Base-by-base conservation (phyloP, 129 eudicot genomes). In the Logfia minima region DNA sequence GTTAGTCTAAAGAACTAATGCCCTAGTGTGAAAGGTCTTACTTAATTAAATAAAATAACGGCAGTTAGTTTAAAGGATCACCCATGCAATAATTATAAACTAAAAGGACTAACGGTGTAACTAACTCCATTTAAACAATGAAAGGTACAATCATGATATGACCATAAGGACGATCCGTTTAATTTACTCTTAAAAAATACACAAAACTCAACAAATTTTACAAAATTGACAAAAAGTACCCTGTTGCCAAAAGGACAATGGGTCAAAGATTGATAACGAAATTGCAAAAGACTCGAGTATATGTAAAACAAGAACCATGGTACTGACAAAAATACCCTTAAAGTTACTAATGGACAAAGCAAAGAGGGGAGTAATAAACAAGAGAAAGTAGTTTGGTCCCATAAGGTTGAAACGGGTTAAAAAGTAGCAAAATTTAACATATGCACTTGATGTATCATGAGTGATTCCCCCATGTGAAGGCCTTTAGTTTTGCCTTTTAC, bases 381-480 rank as follows among this genome's bases (percentile, higher is more conserved):
- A 79, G 71, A 79, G 72, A 71, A 72, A 71, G 72, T 21, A 35
- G 82, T 75, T 52, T 71, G 85, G 81, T 59, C 82, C 68, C 29
- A 19, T 65, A 55, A 56, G 66, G 64, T 66, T 53, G 68, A 84
- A 76, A 79, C n/a, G 22, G 18, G 72, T 68, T 67, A 37, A 68
- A 65, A 77, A 63, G 77, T 75, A 22, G 37, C 58, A 41, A 64
- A 53, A 26, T 58, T 16, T 63, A 70, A 70, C 79, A 80, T 79
- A 61, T 85, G 80, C 78, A 81, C 80, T 81, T 76, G 86, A 77
- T 74, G 74, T 68, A 32, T 60, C 66, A 79, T 83, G 64, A 85
- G 77, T 85, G 84, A 70, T 71, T 85, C 66, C 39, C 52, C 86
- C 89, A 85, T 83, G 87, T 86, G 86, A 72, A 79, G 68, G 55